Evolutionary conservation across 306 rosid genomes (phyloP).

Genomic region (Vigna hirtella): DNA sequence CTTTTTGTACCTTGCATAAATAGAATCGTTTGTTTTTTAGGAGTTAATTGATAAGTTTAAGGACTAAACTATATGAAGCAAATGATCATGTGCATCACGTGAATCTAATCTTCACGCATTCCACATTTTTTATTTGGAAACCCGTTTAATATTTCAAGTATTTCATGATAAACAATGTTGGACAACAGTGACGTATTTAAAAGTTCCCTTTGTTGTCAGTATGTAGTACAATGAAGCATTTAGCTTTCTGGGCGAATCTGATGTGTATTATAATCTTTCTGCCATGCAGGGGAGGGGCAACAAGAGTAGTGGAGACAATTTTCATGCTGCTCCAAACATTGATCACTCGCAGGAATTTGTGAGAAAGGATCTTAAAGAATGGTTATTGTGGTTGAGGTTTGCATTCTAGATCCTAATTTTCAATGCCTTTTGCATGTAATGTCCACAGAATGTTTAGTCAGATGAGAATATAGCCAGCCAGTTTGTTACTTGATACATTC

Average conservation of each 20-base stretch:
- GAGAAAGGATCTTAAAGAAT: conserved; percentile 90
- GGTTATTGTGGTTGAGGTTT: conserved; percentile 93
- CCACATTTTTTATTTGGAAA: conserved; percentile 9
- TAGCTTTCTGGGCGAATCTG: conserved; percentile 30
- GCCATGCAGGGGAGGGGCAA: conserved; percentile 86
- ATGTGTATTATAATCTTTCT: conserved; percentile 35
- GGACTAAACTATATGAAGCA: conserved; percentile 18
- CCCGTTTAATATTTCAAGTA: neutral
- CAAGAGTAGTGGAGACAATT: conserved; percentile 95
- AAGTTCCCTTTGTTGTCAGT: conserved; percentile 9
- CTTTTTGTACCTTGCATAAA: conserved; percentile 8
- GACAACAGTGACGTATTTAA: conserved; percentile 8
- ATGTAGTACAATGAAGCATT: neutral
- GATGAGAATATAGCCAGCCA: conserved; percentile 15
- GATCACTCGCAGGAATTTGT: conserved; percentile 99
- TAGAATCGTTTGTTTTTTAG: neutral
- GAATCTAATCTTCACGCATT: neutral
- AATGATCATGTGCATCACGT: neutral
- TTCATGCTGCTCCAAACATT: conserved; percentile 99
- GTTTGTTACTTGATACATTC: neutral
- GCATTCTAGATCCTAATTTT: conserved; percentile 37
- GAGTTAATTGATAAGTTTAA: conserved; percentile 13
- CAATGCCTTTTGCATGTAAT: neutral
- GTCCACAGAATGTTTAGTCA: neutral
- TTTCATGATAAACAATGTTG: neutral